A percentile compares a stretch with the other conserved stretches of the same genome.
Conservation (phyloP, 106 monocot genomes). For the Dendrobium nobile region DNA sequence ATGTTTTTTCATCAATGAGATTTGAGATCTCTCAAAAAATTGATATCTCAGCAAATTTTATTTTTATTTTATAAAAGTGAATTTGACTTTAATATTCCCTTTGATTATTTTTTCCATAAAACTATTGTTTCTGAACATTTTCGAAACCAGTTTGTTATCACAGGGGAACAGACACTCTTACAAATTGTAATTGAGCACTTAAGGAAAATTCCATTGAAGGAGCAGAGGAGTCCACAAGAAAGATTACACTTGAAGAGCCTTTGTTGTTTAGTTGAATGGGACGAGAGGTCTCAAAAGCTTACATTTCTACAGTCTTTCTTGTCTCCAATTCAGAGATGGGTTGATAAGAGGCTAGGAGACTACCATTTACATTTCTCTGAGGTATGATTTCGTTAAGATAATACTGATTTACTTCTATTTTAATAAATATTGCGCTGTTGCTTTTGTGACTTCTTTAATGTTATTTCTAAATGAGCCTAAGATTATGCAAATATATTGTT, state of each 20-base stretch:
- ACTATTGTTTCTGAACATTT: constrained; percentile 1
- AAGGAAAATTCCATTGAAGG: constrained; percentile 82
- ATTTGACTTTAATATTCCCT: background rate
- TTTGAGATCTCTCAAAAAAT: background rate
- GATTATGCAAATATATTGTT: background rate
- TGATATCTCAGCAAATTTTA: background rate
- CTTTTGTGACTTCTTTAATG: background rate
- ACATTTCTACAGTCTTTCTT: constrained; percentile 81
- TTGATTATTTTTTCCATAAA: background rate
- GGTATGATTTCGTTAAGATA: constrained; percentile 30
- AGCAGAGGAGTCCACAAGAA: constrained; percentile 89
- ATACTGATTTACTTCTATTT: background rate
- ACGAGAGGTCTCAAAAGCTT: constrained; percentile 48
- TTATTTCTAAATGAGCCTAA: background rate
- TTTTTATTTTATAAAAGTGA: background rate
- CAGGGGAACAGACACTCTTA: constrained; percentile 64
- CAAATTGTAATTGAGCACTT: constrained; percentile 59
- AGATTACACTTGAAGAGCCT: constrained; percentile 84
- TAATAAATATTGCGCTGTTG: background rate
- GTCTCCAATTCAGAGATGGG: constrained; percentile 74
- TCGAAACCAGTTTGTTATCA: constrained; percentile 64
- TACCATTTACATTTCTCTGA: constrained; percentile 86
- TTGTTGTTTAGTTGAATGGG: constrained; percentile 55
- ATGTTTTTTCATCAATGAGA: background rate
- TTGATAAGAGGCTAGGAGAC: constrained; percentile 77